Percentiles rank a stretch among this genome's conserved stretches.
Evolutionary conservation across 345 rosid species (phyloP).

Genomic region (Diplotaxis tenuifolia): DNA sequence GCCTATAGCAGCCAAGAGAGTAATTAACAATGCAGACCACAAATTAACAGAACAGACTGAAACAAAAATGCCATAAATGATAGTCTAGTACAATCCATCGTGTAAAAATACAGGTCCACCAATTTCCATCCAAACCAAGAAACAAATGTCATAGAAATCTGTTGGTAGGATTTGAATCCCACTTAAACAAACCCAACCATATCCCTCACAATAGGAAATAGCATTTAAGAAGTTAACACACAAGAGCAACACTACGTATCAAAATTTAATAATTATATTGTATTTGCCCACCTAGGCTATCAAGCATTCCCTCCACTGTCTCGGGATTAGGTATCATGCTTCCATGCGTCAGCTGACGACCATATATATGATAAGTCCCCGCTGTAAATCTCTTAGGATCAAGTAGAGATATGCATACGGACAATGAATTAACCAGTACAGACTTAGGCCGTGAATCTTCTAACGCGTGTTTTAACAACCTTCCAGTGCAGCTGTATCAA

Average conservation of each 20-base stretch:
- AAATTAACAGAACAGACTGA: constrained; percentile 12
- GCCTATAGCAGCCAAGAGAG: constrained; percentile 1
- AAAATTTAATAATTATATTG: background rate
- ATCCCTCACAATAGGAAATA: background rate
- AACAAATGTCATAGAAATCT: background rate
- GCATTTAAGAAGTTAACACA: background rate
- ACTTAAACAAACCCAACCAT: background rate
- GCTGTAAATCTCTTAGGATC: constrained; percentile 75
- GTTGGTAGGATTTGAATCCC: background rate
- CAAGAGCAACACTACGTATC: constrained; percentile 14
- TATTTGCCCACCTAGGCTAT: constrained; percentile 66
- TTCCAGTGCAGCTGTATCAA: constrained; percentile 69
- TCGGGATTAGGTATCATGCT: constrained; percentile 57
- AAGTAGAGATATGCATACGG: constrained; percentile 84
- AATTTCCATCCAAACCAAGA: background rate
- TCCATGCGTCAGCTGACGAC: constrained; percentile 65
- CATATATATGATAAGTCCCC: constrained; percentile 60
- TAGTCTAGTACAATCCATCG: background rate
- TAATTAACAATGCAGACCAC: background rate
- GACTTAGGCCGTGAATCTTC: constrained; percentile 87
- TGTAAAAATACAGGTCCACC: background rate
- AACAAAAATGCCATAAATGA: background rate
- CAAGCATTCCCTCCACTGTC: constrained; percentile 87
- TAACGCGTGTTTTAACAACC: constrained; percentile 75
- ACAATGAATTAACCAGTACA: constrained; percentile 81